These are phyloP conservation scores for Ganoderma multipileum DNA, from an alignment of 1,284 basidiomycete species.

Conservation along the genomic window DNA sequence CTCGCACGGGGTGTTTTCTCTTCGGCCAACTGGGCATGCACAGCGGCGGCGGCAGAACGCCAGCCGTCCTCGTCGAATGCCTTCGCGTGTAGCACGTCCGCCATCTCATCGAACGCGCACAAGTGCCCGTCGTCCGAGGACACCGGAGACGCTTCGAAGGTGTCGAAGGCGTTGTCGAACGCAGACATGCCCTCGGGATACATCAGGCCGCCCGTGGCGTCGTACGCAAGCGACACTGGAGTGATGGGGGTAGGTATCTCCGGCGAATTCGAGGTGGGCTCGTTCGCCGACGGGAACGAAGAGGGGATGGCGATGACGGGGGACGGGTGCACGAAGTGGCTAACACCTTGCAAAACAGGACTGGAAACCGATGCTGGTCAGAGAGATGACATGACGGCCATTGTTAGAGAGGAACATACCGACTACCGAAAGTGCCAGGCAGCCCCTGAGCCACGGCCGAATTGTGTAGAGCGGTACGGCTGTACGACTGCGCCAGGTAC, in stretches of 20 bases:
- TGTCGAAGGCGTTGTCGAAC: background rate
- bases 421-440: background rate
- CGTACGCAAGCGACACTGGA: slow-evolving; percentile 27
- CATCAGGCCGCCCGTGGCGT: slow-evolving; percentile 1
- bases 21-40: background rate
- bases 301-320: background rate
- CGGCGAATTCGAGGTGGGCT: background rate
- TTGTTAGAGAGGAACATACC: background rate
- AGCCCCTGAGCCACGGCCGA: slow-evolving; percentile 2
- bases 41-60: background rate
- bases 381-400: background rate
- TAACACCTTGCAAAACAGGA: slow-evolving; percentile 2
- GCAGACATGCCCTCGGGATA: slow-evolving; percentile 24
- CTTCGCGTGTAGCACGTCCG: slow-evolving; percentile 16
- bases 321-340: background rate
- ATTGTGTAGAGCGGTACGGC: slow-evolving; percentile 17
- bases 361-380: background rate
- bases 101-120: slow-evolving; percentile 14
- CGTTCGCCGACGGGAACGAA: background rate
- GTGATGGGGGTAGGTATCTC: slow-evolving; percentile 17
- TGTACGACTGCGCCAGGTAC: slow-evolving; percentile 34
- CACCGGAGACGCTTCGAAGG: slow-evolving; percentile 1
- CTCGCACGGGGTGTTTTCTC: background rate
- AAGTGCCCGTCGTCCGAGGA: slow-evolving; percentile 12
- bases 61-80: background rate